A percentile compares a stretch with the other conserved stretches of the same genome.
phyloP scores from a whole-genome alignment of 2,329 filamentous ascomycete species.

The Penicillium sp. region DNA sequence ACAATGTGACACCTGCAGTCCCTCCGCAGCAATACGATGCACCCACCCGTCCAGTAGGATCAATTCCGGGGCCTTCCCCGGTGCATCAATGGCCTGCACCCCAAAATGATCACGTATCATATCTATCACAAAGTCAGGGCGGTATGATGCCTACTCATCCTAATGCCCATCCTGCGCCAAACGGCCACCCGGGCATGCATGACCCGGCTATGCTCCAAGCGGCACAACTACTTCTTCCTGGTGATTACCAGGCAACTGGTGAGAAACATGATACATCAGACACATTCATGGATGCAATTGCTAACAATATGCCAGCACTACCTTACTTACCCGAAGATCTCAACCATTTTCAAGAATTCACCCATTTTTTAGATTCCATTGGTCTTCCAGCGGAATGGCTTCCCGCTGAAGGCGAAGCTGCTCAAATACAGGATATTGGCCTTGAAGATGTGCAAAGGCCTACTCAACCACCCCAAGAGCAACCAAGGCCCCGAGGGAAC shows the following conservation, averaged over 20 bases:
- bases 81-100: slow-evolving; percentile 31
- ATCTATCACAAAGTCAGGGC: slow-evolving; percentile 25
- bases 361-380: slow-evolving; percentile 37
- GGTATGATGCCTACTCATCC: slow-evolving; percentile 19
- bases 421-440: slow-evolving; percentile 26
- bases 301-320: slow-evolving; percentile 23
- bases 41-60: slow-evolving; percentile 21
- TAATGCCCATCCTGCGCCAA: slow-evolving; percentile 13
- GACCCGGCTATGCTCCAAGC: slow-evolving; percentile 43
- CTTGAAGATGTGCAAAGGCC: slow-evolving; percentile 26
- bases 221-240: slow-evolving; percentile 34
- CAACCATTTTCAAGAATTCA: slow-evolving; percentile 39
- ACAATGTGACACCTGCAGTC: slow-evolving; percentile 17
- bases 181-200: slow-evolving; percentile 26
- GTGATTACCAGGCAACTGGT: slow-evolving; percentile 28
- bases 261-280: not conserved
- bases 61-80: slow-evolving; percentile 22
- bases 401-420: slow-evolving; percentile 25
- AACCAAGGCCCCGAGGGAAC: slow-evolving; percentile 20
- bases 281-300: not conserved
- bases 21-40: slow-evolving; percentile 24
- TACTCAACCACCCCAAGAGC: slow-evolving; percentile 18
- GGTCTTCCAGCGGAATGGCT: slow-evolving; percentile 37
- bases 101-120: slow-evolving; percentile 22
- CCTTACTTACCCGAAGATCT: slow-evolving; percentile 34